A percentile compares a stretch with the other conserved stretches of the same genome.
phyloP scores from a whole-genome alignment of 345 rosid genomes.

The Citrus glauca region DNA sequence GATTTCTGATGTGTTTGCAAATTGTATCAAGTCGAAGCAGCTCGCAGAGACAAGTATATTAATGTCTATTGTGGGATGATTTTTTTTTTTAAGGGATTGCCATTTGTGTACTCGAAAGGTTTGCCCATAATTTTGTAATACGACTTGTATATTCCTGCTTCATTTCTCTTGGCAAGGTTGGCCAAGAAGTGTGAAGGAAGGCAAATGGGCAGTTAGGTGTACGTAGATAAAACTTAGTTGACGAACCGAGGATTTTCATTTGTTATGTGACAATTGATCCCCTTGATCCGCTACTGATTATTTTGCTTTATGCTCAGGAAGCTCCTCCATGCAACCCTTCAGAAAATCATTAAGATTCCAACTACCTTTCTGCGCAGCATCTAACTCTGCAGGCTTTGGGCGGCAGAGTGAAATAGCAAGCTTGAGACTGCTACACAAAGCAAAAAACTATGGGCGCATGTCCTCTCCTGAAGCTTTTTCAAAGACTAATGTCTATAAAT shows the following conservation, averaged over 20 bases:
- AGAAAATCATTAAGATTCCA: neutral
- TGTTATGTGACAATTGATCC: neutral
- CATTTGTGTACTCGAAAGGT: slow-evolving; percentile 19
- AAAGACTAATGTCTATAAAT: too few relatives aligned
- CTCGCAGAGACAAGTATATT: slow-evolving; percentile 48
- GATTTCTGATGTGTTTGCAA: slow-evolving; percentile 22
- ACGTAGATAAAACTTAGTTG: neutral
- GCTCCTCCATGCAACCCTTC: neutral
- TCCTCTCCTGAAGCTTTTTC: neutral
- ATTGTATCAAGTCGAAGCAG: slow-evolving; percentile 43
- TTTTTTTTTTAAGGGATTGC: neutral
- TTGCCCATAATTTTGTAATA: slow-evolving; percentile 19
- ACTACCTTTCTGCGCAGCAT: too few relatives aligned
- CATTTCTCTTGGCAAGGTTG: neutral
- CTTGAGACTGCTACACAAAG: neutral
- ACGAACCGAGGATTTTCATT: slow-evolving; percentile 7
- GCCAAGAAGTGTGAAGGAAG: slow-evolving; percentile 5
- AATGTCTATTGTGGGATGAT: slow-evolving; percentile 6
- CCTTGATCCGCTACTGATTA: neutral
- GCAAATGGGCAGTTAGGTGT: slow-evolving; percentile 8
- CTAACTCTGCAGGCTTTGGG: neutral
- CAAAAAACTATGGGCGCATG: neutral
- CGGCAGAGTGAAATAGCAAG: neutral
- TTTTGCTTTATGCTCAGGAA: neutral
- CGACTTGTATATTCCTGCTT: slow-evolving; percentile 6